phyloP scores from a whole-genome alignment of 1,284 basidiomycete genomes.

The Cutaneotrichosporon sp. region DNA sequence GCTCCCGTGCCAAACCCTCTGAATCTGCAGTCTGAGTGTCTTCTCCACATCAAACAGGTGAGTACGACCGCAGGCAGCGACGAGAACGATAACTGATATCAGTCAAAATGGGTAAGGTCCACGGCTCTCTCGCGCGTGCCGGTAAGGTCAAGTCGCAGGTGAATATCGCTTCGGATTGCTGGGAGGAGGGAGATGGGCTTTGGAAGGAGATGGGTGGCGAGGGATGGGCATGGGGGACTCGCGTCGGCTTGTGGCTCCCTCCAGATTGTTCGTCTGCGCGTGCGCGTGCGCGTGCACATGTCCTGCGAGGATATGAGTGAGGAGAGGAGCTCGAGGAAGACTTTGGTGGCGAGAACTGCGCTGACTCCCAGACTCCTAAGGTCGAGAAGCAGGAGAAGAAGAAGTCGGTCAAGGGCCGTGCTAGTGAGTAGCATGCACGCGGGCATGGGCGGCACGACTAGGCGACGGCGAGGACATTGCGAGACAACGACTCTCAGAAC shows the following conservation, averaged over 20 bases:
- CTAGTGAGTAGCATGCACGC: conserved; percentile 56
- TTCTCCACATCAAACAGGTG: conserved; percentile 19
- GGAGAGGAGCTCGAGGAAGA: neutral
- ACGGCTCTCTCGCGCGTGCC: conserved; percentile 99
- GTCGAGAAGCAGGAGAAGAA: conserved; percentile 98
- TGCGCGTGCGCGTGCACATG: neutral
- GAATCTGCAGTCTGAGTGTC: conserved; percentile 1
- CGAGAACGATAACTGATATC: conserved; percentile 7
- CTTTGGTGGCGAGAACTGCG: conserved; percentile 2
- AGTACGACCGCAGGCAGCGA: conserved; percentile 13
- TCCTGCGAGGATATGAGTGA: neutral
- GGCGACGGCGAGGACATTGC: too few species aligned
- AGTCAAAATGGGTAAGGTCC: conserved; percentile 67
- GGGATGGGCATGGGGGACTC: conserved; percentile 11
- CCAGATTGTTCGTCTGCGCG: neutral
- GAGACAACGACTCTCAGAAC: too few species aligned
- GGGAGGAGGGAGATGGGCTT: conserved; percentile 1
- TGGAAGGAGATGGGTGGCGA: conserved; percentile 1
- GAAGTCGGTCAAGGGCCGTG: conserved; percentile 92
- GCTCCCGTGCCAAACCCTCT: conserved; percentile 4
- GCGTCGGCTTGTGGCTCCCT: neutral
- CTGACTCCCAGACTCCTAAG: conserved; percentile 67
- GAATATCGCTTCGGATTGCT: conserved; percentile 25
- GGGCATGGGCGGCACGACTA: neutral
- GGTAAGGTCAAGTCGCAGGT: conserved; percentile 97